A percentile compares a stretch with the other conserved stretches of the same genome.
Conservation (phyloP, 192 early-diverging fungal genomes). For the Entomortierella chlamydospora region DNA sequence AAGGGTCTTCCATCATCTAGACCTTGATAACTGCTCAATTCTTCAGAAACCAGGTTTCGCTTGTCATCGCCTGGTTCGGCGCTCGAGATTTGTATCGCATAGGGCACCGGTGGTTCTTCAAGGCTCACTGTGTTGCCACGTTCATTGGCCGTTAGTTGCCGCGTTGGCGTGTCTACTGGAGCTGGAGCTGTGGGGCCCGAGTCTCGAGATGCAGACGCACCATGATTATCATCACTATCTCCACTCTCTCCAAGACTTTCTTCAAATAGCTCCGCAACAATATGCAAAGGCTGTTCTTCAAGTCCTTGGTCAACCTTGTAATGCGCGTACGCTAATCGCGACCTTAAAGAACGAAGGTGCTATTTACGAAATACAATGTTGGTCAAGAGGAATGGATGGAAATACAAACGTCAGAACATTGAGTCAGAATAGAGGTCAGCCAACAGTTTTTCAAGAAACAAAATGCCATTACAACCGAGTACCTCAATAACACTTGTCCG, state of each 20-base stretch:
- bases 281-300: constrained; percentile 44
- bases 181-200: neutral
- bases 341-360: constrained; percentile 6
- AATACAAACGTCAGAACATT: neutral
- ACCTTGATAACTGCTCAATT: no score
- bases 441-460: no score
- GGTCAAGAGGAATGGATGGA: no score
- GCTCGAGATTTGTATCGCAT: no score
- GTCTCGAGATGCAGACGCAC: neutral
- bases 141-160: neutral
- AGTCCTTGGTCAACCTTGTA: constrained; percentile 29
- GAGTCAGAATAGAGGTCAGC: no score
- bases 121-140: neutral
- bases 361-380: neutral
- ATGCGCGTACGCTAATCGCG: constrained; percentile 8
- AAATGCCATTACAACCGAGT: no score
- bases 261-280: constrained; percentile 39
- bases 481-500: constrained; percentile 27
- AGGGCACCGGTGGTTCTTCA: no score
- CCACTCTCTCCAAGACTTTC: constrained; percentile 19
- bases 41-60: no score
- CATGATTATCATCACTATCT: constrained; percentile 5
- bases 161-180: neutral
- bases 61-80: no score
- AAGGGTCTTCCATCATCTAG: no score